These are phyloP conservation scores for Podospora anserina DNA, from an alignment of 495 filamentous ascomycete species.

Conservation along the genomic window DNA sequence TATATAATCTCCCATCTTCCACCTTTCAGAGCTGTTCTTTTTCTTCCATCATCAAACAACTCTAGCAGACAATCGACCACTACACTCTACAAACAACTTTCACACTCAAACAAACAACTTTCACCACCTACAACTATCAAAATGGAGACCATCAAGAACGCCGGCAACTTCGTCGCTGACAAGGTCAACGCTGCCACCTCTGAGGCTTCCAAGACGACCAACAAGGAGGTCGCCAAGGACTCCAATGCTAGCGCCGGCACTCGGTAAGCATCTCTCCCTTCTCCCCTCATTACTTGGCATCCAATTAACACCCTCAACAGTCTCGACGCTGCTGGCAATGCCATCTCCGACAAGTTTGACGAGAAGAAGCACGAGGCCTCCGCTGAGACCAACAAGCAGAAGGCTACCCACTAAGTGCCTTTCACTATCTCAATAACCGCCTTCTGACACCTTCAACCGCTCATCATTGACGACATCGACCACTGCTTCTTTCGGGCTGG, in stretches of 20 bases:
- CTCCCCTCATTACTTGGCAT: neutral
- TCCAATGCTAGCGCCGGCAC: slow-evolving; percentile 45
- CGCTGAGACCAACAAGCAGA: slow-evolving; percentile 58
- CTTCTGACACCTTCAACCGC: slow-evolving; percentile 12
- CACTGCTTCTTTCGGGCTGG: slow-evolving; percentile 3
- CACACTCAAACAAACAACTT: slow-evolving; percentile 29
- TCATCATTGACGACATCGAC: slow-evolving; percentile 11
- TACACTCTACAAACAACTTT: slow-evolving; percentile 25
- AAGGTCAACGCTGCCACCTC: slow-evolving; percentile 49
- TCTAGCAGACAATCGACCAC: slow-evolving; percentile 15
- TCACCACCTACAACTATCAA: slow-evolving; percentile 37
- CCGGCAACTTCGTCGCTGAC: slow-evolving; percentile 60
- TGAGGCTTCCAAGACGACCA: slow-evolving; percentile 60
- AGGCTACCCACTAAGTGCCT: slow-evolving; percentile 50
- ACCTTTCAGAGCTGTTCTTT: slow-evolving; percentile 6
- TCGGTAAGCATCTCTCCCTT: slow-evolving; percentile 41
- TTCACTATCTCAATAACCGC: slow-evolving; percentile 15
- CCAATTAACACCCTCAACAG: slow-evolving; percentile 32
- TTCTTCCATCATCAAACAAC: slow-evolving; percentile 29
- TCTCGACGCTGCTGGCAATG: slow-evolving; percentile 54
- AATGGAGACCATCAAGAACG: slow-evolving; percentile 60
- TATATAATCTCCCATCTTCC: slow-evolving; percentile 31
- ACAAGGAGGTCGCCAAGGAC: slow-evolving; percentile 65
- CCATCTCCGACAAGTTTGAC: slow-evolving; percentile 55
- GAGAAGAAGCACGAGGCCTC: slow-evolving; percentile 53